Percentiles rank a stretch among this genome's conserved stretches.
phyloP scores from a whole-genome alignment of 2,329 filamentous ascomycete genomes.

The Colletotrichum aenigma region DNA sequence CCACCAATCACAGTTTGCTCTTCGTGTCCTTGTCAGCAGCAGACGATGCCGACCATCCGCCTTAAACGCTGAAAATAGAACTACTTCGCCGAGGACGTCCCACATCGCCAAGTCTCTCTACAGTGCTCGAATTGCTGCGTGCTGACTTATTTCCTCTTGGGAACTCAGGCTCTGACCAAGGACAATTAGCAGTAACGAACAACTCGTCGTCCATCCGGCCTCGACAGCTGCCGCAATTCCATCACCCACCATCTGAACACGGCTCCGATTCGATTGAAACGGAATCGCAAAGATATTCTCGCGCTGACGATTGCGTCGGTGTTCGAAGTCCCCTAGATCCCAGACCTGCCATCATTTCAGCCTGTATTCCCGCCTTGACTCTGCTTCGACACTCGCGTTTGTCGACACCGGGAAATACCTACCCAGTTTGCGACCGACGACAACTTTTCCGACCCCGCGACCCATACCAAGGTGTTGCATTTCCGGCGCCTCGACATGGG shows the following conservation, averaged over 20 bases:
- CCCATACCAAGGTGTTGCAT: not conserved
- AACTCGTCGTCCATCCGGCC: not conserved
- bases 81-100: not conserved
- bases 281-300: not conserved
- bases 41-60: not conserved
- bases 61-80: constrained; percentile 2
- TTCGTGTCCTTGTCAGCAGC: not conserved
- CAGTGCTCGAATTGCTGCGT: not conserved
- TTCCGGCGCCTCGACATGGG: not conserved
- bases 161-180: not conserved
- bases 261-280: not conserved
- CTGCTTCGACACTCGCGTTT: not conserved
- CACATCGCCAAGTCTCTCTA: not conserved
- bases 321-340: not conserved
- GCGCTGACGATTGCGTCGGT: not conserved
- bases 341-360: not conserved
- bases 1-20: not conserved
- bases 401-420: not conserved
- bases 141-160: not conserved
- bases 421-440: not conserved
- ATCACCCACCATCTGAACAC: not conserved
- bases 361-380: not conserved
- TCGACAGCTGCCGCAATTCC: not conserved
- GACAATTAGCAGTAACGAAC: not conserved
- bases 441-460: not conserved